Conservation (phyloP, 1,284 basidiomycete species). For the Malassezia vespertilionis region DNA sequence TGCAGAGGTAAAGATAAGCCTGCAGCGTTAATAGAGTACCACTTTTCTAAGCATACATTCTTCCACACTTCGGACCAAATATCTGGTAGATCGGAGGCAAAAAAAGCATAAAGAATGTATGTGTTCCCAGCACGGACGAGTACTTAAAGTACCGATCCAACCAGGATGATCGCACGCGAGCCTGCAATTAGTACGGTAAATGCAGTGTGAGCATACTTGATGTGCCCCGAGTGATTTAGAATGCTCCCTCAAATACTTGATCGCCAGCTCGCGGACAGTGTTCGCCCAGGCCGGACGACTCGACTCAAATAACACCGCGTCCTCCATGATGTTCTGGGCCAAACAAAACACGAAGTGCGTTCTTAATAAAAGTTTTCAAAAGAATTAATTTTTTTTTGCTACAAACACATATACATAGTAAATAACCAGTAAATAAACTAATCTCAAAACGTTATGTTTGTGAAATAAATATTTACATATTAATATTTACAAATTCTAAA, state of each 20-base stretch:
- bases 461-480: too few relatives aligned
- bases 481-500: not conserved
- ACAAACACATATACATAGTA: not conserved
- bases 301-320: not conserved
- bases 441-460: too few relatives aligned
- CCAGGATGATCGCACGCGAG: conserved; percentile 50
- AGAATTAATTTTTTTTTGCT: not conserved
- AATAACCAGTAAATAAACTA: too few relatives aligned
- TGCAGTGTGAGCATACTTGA: conserved; percentile 1
- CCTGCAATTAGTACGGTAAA: not conserved
- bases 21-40: conserved; percentile 8
- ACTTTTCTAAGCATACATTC: conserved; percentile 55
- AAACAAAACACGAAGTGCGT: not conserved
- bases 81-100: conserved; percentile 81
- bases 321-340: not conserved
- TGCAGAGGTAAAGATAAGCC: conserved; percentile 56
- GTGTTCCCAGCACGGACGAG: conserved; percentile 66
- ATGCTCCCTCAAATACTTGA: not conserved
- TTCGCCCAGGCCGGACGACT: not conserved
- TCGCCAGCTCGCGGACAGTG: not conserved
- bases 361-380: not conserved
- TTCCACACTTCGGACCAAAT: conserved; percentile 60
- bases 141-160: conserved; percentile 82
- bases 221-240: not conserved
- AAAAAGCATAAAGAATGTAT: conserved; percentile 87